phyloP scores from a whole-genome alignment of 1,284 basidiomycete species.

The Chiua sp. region DNA sequence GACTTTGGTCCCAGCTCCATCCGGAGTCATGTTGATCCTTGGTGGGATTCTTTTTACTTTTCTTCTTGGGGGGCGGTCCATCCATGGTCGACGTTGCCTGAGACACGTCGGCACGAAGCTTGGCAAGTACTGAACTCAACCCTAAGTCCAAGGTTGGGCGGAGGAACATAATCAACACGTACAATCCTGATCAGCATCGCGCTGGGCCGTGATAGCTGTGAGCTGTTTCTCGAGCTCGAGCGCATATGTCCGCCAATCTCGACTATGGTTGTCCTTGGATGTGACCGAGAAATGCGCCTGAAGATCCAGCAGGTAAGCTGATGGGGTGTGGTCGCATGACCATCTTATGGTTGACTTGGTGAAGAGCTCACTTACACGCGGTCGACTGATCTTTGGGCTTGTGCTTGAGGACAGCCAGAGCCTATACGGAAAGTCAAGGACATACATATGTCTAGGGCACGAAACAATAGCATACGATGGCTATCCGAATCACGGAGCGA shows the following conservation, averaged over 20 bases:
- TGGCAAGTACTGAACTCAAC: conserved; percentile 17
- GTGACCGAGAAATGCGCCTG: conserved; percentile 27
- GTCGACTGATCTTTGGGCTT: conserved; percentile 28
- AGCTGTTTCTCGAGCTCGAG: conserved; percentile 30
- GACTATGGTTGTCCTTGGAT: not conserved
- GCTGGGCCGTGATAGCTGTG: conserved; percentile 21
- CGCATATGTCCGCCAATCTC: conserved; percentile 31
- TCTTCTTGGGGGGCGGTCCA: conserved; percentile 33
- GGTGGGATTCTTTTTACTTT: conserved; percentile 26
- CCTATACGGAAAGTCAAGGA: conserved; percentile 18
- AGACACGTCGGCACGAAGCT: conserved; percentile 9
- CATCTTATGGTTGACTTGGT: not conserved
- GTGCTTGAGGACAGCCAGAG: conserved; percentile 28
- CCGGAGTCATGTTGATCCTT: conserved; percentile 19
- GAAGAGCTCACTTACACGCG: conserved; percentile 16
- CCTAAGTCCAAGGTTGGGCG: no score
- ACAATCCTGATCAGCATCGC: conserved; percentile 26
- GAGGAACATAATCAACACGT: not conserved
- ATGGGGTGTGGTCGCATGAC: not conserved
- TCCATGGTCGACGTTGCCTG: conserved; percentile 14
- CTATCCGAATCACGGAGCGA: conserved; percentile 23
- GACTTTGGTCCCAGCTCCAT: conserved; percentile 28
- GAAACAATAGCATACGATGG: conserved; percentile 24
- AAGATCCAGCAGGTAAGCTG: conserved; percentile 38
- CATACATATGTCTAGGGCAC: not conserved